Conservation (phyloP, 805 yeast genomes). For the Yarrowia sp. region DNA sequence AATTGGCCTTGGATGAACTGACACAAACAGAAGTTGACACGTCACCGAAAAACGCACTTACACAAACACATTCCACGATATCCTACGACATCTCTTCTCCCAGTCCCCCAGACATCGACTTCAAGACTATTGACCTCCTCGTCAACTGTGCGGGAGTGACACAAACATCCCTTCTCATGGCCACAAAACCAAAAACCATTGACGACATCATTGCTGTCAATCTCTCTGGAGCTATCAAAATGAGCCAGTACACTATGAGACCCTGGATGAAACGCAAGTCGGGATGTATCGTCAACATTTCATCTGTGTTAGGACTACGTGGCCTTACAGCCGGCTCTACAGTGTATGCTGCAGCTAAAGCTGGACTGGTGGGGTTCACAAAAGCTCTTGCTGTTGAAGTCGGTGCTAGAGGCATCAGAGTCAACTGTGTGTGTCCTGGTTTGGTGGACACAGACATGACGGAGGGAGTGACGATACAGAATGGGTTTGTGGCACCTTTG, state of each 20-base stretch:
- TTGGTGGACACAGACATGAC: constrained; percentile 64
- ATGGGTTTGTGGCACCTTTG: constrained; percentile 26
- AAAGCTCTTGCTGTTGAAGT: constrained; percentile 59
- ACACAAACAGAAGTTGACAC: background rate
- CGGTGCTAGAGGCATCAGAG: constrained; percentile 51
- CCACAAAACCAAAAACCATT: constrained; percentile 49
- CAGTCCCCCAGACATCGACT: background rate
- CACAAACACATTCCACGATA: background rate
- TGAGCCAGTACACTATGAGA: constrained; percentile 52
- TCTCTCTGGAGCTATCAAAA: constrained; percentile 57
- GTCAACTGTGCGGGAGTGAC: constrained; percentile 61
- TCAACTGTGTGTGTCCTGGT: constrained; percentile 69
- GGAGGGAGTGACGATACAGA: constrained; percentile 10
- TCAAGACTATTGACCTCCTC: constrained; percentile 43
- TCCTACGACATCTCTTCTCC: background rate
- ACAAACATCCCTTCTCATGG: constrained; percentile 51
- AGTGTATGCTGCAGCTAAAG: constrained; percentile 68
- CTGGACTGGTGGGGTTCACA: constrained; percentile 66
- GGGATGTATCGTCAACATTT: constrained; percentile 55
- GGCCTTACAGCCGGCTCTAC: constrained; percentile 53
- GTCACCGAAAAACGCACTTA: background rate
- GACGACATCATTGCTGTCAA: constrained; percentile 52
- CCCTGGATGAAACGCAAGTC: constrained; percentile 48
- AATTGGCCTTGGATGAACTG: background rate
- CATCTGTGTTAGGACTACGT: constrained; percentile 59